Percentiles rank a stretch among this genome's conserved stretches.
phyloP scores from a whole-genome alignment of 2,329 filamentous ascomycete species.

The Aureobasidium vineae region DNA sequence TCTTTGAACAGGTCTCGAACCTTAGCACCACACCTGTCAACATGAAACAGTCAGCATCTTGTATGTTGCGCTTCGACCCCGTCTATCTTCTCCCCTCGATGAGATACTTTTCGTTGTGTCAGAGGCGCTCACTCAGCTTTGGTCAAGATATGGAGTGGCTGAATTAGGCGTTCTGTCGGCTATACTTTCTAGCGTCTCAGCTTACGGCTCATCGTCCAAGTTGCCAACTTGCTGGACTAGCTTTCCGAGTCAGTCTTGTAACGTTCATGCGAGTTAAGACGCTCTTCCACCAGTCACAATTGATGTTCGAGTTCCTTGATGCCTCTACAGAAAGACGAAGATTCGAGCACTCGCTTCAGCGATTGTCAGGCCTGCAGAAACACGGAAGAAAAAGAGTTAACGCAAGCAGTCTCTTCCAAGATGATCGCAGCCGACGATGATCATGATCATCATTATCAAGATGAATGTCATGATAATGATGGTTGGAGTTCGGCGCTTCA shows the following conservation, averaged over 20 bases:
- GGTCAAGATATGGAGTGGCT: not conserved
- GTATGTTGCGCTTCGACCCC: not conserved
- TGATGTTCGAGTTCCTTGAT: not conserved
- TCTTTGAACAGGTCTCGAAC: not conserved
- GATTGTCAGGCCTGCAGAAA: not conserved
- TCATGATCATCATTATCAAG: not conserved
- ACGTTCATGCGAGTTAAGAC: not conserved
- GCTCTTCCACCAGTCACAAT: not conserved
- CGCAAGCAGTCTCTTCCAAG: not conserved
- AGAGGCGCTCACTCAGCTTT: not conserved
- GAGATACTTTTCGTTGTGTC: not conserved
- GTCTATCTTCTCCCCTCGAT: not conserved
- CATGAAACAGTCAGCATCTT: not conserved
- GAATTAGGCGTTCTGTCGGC: not conserved
- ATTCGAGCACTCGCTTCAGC: not conserved
- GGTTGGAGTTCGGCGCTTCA: not conserved
- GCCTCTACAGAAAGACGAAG: not conserved
- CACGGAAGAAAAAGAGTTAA: not conserved
- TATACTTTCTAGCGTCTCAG: constrained; percentile 10
- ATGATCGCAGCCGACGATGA: not conserved
- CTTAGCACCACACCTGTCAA: constrained; percentile 14
- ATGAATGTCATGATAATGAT: not conserved
- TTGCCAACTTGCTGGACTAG: not conserved
- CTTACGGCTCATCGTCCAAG: not conserved
- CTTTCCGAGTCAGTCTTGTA: not conserved